phyloP scores from a whole-genome alignment of 768 basidiomycete genomes.

The Mycena floridula region DNA sequence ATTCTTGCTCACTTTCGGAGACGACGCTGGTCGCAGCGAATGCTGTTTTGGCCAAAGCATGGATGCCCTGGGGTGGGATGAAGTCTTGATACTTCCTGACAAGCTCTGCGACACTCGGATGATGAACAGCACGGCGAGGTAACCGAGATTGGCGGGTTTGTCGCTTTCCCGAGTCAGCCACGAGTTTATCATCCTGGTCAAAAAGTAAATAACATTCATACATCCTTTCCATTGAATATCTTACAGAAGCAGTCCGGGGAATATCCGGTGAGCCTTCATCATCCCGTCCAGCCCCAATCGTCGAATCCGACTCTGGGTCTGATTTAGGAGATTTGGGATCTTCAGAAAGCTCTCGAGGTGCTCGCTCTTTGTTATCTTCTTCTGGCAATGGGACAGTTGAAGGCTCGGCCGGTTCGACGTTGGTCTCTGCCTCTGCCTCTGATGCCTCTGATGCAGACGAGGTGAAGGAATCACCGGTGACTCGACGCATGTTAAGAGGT shows the following conservation, averaged over 20 bases:
- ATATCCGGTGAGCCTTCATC: too few species aligned
- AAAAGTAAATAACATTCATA: too few species aligned
- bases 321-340: slow-evolving; percentile 29
- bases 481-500: slow-evolving; percentile 35
- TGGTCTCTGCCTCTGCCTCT: slow-evolving; percentile 46
- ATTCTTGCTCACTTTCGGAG: slow-evolving; percentile 83
- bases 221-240: too few species aligned
- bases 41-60: slow-evolving; percentile 67
- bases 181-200: too few species aligned
- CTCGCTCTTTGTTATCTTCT: not conserved
- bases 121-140: slow-evolving; percentile 50
- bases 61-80: slow-evolving; percentile 64
- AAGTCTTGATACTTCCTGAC: slow-evolving; percentile 79
- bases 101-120: slow-evolving; percentile 76
- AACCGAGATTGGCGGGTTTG: slow-evolving; percentile 47
- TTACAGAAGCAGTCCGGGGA: too few species aligned
- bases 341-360: not conserved
- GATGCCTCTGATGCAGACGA: slow-evolving; percentile 73
- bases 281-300: slow-evolving; percentile 57
- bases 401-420: slow-evolving; percentile 9
- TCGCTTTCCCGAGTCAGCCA: too few species aligned
- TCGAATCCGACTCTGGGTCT: slow-evolving; percentile 79
- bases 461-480: slow-evolving; percentile 48
- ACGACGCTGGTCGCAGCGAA: slow-evolving; percentile 51
- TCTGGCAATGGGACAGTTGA: slow-evolving; percentile 8